Conservation (phyloP, 345 rosid species). For the Diplotaxis tenuifolia region DNA sequence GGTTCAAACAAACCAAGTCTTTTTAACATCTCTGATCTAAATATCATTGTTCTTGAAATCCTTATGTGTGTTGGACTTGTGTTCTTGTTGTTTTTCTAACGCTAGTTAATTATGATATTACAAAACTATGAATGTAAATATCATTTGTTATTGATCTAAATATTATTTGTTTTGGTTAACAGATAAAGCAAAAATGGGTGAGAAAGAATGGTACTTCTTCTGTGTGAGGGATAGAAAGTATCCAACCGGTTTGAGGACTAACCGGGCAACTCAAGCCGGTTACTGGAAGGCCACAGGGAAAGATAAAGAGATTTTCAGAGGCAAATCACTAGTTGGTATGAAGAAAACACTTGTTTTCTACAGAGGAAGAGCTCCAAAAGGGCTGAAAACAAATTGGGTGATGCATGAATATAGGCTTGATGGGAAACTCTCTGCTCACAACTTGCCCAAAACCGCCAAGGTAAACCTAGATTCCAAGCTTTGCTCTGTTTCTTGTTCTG, state of each 20-base stretch:
- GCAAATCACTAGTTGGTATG: constrained; percentile 83
- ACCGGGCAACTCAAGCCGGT: constrained; percentile 85
- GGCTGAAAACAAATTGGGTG: constrained; percentile 82
- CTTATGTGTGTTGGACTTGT: background rate
- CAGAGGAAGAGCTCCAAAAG: constrained; percentile 89
- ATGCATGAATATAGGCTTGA: constrained; percentile 89
- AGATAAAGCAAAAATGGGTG: constrained; percentile 98
- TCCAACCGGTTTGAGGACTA: constrained; percentile 85
- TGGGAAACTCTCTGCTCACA: constrained; percentile 63
- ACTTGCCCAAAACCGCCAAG: constrained; percentile 80
- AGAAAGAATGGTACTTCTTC: constrained; percentile 95
- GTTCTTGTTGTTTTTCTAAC: no score
- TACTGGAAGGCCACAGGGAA: constrained; percentile 98
- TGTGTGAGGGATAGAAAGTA: constrained; percentile 85
- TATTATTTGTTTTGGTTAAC: constrained; percentile 1
- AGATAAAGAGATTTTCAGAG: constrained; percentile 74
- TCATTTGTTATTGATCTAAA: no score
- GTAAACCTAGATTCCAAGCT: constrained; percentile 30
- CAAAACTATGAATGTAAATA: no score
- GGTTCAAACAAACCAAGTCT: constrained; percentile 23
- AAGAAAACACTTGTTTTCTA: constrained; percentile 93
- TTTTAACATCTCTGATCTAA: background rate
- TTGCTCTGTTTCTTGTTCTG: constrained; percentile 24
- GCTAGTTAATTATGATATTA: no score
- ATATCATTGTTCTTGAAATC: background rate